Evolutionary conservation across 2,329 filamentous ascomycete genomes (phyloP).

Genomic region (Bimuria novae-zelandiae): DNA sequence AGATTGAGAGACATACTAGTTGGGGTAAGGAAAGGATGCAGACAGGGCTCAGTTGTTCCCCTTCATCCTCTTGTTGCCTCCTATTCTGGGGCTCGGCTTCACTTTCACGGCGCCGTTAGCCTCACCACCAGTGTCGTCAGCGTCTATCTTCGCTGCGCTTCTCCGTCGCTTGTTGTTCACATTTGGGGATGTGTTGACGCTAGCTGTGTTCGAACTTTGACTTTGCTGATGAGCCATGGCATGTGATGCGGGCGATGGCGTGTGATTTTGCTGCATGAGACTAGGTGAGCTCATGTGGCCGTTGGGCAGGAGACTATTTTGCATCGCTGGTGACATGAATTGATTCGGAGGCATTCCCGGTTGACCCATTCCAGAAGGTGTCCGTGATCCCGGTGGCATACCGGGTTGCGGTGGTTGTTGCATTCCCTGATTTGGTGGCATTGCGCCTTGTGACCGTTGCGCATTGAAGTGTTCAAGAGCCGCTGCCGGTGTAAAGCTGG

Average conservation of each 20-base stretch:
- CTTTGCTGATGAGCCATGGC: constrained; percentile 62
- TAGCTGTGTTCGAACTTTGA: constrained; percentile 59
- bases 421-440: constrained; percentile 33
- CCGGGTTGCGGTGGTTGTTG: constrained; percentile 30
- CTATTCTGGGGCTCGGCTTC: constrained; percentile 55
- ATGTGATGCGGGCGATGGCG: constrained; percentile 53
- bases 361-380: constrained; percentile 39
- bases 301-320: constrained; percentile 56
- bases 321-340: constrained; percentile 64
- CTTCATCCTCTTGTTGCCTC: constrained; percentile 46
- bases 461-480: constrained; percentile 59
- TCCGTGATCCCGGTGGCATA: constrained; percentile 36
- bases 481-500: constrained; percentile 57
- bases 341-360: constrained; percentile 36
- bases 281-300: constrained; percentile 57
- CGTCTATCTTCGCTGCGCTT: constrained; percentile 64
- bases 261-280: constrained; percentile 46
- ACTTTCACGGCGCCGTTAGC: constrained; percentile 51
- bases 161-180: constrained; percentile 63
- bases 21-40: background rate
- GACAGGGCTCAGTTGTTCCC: constrained; percentile 24
- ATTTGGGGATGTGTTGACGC: constrained; percentile 67
- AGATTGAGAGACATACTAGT: constrained; percentile 7
- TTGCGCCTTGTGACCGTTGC: constrained; percentile 36
- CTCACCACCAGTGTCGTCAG: constrained; percentile 54